Evolutionary conservation across 495 filamentous ascomycete species (phyloP).

Genomic region (Zalerion maritima): DNA sequence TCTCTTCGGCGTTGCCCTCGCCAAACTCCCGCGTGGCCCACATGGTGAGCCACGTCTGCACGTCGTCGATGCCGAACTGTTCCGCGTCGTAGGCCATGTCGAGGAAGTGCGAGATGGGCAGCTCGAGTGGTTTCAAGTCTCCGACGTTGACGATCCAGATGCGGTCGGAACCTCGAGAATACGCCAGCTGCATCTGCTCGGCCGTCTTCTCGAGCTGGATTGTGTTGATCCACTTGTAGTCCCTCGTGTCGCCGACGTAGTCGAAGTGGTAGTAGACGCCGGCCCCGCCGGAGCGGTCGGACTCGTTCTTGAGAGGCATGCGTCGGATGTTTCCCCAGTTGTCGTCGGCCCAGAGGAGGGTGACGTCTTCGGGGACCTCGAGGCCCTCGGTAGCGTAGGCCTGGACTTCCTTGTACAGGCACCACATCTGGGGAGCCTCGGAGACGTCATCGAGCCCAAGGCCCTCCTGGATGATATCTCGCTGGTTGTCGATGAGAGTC

Average conservation of each 20-base stretch:
- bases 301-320: conserved; percentile 49
- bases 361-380: conserved; percentile 55
- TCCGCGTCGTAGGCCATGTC: conserved; percentile 51
- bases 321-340: conserved; percentile 58
- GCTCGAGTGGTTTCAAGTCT: conserved; percentile 55
- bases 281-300: conserved; percentile 43
- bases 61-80: conserved; percentile 37
- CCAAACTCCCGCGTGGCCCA: conserved; percentile 52
- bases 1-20: conserved; percentile 28
- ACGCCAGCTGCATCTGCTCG: conserved; percentile 50
- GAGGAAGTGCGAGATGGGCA: conserved; percentile 53
- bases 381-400: conserved; percentile 52
- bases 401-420: conserved; percentile 58
- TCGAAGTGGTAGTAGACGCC: conserved; percentile 73
- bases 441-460: conserved; percentile 35
- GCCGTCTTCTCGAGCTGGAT: conserved; percentile 49
- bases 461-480: conserved; percentile 39
- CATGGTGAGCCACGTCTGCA: conserved; percentile 36
- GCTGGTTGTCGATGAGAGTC: conserved; percentile 43
- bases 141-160: conserved; percentile 72
- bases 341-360: conserved; percentile 61
- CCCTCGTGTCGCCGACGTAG: conserved; percentile 48
- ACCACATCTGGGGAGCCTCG: conserved; percentile 56
- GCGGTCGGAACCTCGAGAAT: conserved; percentile 43
- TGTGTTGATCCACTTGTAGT: conserved; percentile 63